Base-by-base conservation (phyloP, 768 basidiomycete species). In the Kwoniella mangroviensis region DNA sequence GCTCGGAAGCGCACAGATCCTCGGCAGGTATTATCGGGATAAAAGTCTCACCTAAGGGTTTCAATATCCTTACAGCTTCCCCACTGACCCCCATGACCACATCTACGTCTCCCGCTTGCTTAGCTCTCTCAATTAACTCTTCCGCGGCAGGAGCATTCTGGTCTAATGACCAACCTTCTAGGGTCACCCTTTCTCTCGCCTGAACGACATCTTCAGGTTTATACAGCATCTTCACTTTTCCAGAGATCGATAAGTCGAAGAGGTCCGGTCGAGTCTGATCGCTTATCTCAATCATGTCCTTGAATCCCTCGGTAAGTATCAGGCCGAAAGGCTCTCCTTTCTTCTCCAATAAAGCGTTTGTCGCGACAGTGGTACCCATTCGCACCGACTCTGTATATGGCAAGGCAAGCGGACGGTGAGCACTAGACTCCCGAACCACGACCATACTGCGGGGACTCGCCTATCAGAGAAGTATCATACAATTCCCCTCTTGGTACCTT, bases 161-260 rank as follows among this genome's bases (percentile, higher is more conserved):
- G 5, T 65, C 54, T 45, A 68, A n/a, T 66, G 72, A 63, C 71
- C 68, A 78, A 45, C 77, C 77, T 56, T 77, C 79, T 42, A 75
- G 54, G 11, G 79, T 80, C 12, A 80, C 72, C 10, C 74, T 58
- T 43, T 76, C 75, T 40, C 68, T 58, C 17, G 73, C 64, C 68
- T 74, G 28, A 4, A 64, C 81, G 12, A 93, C 77, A 7, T 93
- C 91, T 3, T 85, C 85, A 0, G 51, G 66, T 42, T 89, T 88
- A 43, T 79, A 75, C 22, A 79, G 60, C 62, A 78, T 72, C 52
- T 69, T 63, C 5, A 73, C 64, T 53, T 76, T 75, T 15, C 63
- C 52, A 2, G 70, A 88, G 77, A 98, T 94, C 75, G 94, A 92
- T 41, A 98, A 86, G 82, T 96, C 75, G 49, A 76, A 76, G 19